A percentile compares a stretch with the other conserved stretches of the same genome.
Evolutionary conservation across 257 asterid species (phyloP).

Genomic region (Schizonepeta tenuifolia): DNA sequence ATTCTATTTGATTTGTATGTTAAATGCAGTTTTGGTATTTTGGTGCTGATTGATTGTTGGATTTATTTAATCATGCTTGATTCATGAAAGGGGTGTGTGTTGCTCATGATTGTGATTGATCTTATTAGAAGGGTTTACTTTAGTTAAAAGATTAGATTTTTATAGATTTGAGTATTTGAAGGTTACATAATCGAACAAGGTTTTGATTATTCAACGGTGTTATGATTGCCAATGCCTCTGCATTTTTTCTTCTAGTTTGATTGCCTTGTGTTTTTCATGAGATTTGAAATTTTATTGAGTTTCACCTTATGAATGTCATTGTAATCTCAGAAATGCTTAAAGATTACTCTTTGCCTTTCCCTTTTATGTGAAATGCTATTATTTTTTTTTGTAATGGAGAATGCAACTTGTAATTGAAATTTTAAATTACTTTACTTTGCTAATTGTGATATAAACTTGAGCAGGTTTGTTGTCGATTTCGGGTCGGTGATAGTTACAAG

Average conservation of each 20-base stretch:
- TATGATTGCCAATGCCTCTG: slow-evolving; percentile 21
- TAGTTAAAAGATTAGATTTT: neutral
- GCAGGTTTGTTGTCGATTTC: slow-evolving; percentile 33
- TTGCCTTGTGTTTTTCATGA: slow-evolving; percentile 18
- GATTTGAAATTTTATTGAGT: slow-evolving; percentile 5
- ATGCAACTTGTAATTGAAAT: slow-evolving; percentile 10
- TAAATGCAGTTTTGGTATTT: slow-evolving; percentile 30
- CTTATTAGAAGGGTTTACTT: neutral
- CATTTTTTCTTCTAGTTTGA: neutral
- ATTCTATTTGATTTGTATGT: slow-evolving; percentile 13
- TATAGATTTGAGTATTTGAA: neutral
- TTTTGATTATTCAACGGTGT: neutral
- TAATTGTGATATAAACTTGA: slow-evolving; percentile 10
- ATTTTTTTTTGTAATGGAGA: slow-evolving; percentile 13
- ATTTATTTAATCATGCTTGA: neutral
- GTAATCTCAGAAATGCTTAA: neutral
- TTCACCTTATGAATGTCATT: neutral
- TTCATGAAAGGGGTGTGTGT: slow-evolving; percentile 11
- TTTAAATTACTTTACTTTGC: slow-evolving; percentile 10
- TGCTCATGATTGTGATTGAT: slow-evolving; percentile 9
- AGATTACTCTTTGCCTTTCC: neutral
- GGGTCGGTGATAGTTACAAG: slow-evolving; percentile 23
- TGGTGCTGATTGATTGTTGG: slow-evolving; percentile 3
- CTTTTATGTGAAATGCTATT: neutral
- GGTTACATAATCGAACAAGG: neutral